These are phyloP conservation scores for Caryopteris hybrid DNA, from an alignment of 305 asterid species.

Conservation along the genomic window DNA sequence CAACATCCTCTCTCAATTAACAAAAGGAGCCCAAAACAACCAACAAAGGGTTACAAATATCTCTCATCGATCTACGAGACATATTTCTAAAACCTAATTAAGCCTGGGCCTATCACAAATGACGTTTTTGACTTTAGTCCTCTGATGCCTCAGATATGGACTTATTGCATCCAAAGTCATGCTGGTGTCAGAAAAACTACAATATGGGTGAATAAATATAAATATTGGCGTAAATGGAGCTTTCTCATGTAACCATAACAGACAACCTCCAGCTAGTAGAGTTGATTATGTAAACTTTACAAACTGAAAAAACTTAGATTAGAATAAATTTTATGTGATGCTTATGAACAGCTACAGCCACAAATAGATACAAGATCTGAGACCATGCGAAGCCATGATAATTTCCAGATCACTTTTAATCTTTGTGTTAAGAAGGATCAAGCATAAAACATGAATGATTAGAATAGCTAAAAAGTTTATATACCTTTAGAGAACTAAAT, in stretches of 20 bases:
- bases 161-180: not conserved
- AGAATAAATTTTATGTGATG: not conserved
- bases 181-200: not conserved
- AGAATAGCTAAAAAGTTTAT: constrained; percentile 13
- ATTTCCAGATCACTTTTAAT: constrained; percentile 4
- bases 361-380: constrained; percentile 10
- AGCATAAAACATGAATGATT: constrained; percentile 9
- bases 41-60: no score
- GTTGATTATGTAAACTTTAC: not conserved
- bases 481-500: constrained; percentile 84
- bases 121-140: not conserved
- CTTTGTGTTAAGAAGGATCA: constrained; percentile 18
- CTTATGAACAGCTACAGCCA: constrained; percentile 11
- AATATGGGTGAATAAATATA: not conserved
- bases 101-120: not conserved
- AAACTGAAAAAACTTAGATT: not conserved
- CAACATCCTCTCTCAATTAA: not conserved
- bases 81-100: not conserved
- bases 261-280: not conserved
- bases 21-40: not conserved
- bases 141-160: not conserved
- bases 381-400: constrained; percentile 9
- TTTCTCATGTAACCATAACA: not conserved
- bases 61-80: not conserved
- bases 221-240: no score